phyloP scores from a whole-genome alignment of 352 stramenopile genomes.

The Phytophthora melonis region DNA sequence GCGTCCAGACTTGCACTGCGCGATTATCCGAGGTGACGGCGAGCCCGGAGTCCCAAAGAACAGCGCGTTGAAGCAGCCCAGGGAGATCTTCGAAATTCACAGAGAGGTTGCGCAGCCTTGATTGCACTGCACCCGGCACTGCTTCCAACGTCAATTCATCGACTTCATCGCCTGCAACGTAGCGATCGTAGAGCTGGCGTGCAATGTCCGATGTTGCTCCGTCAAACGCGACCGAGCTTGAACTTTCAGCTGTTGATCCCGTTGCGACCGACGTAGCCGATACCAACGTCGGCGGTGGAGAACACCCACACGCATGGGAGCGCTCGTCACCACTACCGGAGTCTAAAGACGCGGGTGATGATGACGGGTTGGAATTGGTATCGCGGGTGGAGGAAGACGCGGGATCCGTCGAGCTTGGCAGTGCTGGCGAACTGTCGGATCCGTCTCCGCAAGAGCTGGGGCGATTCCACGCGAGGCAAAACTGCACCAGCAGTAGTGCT shows the following conservation, averaged over 20 bases:
- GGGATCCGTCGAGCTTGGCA: slow-evolving; percentile 20
- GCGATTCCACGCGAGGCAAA: slow-evolving; percentile 5
- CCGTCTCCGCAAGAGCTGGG: slow-evolving; percentile 27
- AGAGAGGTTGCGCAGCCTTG: slow-evolving; percentile 24
- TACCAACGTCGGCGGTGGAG: slow-evolving; percentile 5
- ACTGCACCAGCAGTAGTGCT: slow-evolving; percentile 6
- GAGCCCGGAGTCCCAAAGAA: slow-evolving; percentile 50
- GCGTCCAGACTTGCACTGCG: slow-evolving; percentile 29
- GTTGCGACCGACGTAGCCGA: neutral
- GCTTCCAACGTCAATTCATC: slow-evolving; percentile 16
- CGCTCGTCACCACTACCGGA: neutral
- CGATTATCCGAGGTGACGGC: slow-evolving; percentile 18
- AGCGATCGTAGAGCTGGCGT: slow-evolving; percentile 33
- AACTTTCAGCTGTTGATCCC: neutral
- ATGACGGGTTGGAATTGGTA: slow-evolving; percentile 26
- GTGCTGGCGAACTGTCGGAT: slow-evolving; percentile 4
- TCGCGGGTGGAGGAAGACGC: slow-evolving; percentile 19
- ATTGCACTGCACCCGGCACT: slow-evolving; percentile 14
- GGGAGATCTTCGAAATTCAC: slow-evolving; percentile 33
- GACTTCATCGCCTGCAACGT: slow-evolving; percentile 26
- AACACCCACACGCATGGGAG: slow-evolving; percentile 20
- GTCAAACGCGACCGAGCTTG: slow-evolving; percentile 6
- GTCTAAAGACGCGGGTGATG: slow-evolving; percentile 16
- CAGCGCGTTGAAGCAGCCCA: slow-evolving; percentile 38
- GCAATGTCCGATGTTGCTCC: slow-evolving; percentile 31